A percentile compares a stretch with the other conserved stretches of the same genome.
Evolutionary conservation across 169 alveolate species (phyloP).

Genomic region (Babesia divergens): DNA sequence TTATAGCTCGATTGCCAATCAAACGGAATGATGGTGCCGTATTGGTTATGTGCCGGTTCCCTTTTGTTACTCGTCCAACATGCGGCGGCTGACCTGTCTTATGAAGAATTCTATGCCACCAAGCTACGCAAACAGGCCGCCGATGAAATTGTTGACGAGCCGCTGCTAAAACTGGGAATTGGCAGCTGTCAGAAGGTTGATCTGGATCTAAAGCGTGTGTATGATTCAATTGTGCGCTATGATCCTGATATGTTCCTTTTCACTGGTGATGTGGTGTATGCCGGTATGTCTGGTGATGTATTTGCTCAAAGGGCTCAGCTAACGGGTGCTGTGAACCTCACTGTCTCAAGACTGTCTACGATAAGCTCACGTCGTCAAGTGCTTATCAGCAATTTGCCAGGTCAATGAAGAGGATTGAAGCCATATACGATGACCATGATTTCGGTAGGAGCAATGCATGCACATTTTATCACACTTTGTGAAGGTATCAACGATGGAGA

Average conservation of each 20-base stretch:
- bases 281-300: slow-evolving; percentile 30
- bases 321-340: slow-evolving; percentile 60
- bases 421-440: slow-evolving; percentile 85
- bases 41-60: not conserved
- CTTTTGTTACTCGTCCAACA: not conserved
- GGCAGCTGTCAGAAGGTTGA: slow-evolving; percentile 66
- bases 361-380: slow-evolving; percentile 41
- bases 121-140: not conserved
- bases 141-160: slow-evolving; percentile 46
- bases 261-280: slow-evolving; percentile 79
- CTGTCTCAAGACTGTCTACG: slow-evolving; percentile 66
- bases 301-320: slow-evolving; percentile 1
- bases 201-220: slow-evolving; percentile 16
- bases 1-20: too few species aligned
- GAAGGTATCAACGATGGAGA: slow-evolving; percentile 77
- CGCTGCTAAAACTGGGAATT: slow-evolving; percentile 48
- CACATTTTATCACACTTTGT: not conserved
- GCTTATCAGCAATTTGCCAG: slow-evolving; percentile 53
- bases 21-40: too few species aligned
- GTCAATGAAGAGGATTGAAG: slow-evolving; percentile 66
- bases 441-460: slow-evolving; percentile 61
- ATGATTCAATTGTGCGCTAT: slow-evolving; percentile 28
- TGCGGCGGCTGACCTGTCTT: not conserved
- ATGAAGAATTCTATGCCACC: slow-evolving; percentile 22
- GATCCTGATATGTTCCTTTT: slow-evolving; percentile 79